Base-by-base conservation (phyloP, 139 green algal species). In the Chlorella vulgaris region DNA sequence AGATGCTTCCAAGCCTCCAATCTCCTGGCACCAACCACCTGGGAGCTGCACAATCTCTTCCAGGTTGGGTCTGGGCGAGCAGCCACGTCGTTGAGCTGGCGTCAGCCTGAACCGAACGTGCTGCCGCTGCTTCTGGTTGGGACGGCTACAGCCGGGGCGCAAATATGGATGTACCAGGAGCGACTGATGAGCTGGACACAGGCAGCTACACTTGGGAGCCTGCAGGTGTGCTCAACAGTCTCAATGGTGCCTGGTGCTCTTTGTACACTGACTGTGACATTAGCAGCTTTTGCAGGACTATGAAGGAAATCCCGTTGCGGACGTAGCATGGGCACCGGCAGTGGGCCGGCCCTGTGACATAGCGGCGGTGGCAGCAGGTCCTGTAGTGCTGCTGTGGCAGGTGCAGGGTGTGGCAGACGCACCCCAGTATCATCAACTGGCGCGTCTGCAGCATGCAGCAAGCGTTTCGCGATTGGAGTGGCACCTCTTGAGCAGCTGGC, bases 401-500 rank as follows among this genome's bases (percentile, higher is more conserved):
- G 22, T 87, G 40, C 28, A 33, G 8, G 83, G 83, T 7, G 65
- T 77, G 22, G 68, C 69, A 61, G 83, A 87, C 47, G 65, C 33
- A 29, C 1, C 55, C 53, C 78, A 85, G 61, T 70, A 67, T 7
- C 66, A 89, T 35, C 60, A 53, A 42, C 43, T 85, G 42, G 69
- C 82, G 24, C 53, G 50, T 39, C 76, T 89, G 47, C 53, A 83
- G 47, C 82, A 88, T 13, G 53, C 68, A 13, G 31, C 29, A 3
- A 6, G 43, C 5, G 83, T 88, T 26, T 88, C 61, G 58, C 61
- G 85, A 63, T 22, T 88, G 50, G 83, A 76, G n/a, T 89, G 78
- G 76, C 86, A 88, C 38, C 36, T 84, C 42, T 40, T 88, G 38
- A 83, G 85, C 53, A 88, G 69, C 70, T 89, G 85, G 85, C 83